These are phyloP conservation scores for Coemansia sp. DNA, from an alignment of 192 early-diverging fungal species.

Conservation along the genomic window DNA sequence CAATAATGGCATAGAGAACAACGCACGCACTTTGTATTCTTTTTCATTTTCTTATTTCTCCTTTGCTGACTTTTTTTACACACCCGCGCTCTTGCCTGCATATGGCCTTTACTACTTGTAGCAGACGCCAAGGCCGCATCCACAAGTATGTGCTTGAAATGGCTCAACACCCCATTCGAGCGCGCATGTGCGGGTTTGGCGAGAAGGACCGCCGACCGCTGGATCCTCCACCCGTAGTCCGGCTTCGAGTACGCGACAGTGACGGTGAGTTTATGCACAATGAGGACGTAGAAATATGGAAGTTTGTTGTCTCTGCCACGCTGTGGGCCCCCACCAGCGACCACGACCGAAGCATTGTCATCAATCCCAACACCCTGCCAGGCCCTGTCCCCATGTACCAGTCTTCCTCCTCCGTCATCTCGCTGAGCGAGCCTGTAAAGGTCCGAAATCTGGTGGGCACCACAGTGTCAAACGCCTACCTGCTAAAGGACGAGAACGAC, in stretches of 20 bases:
- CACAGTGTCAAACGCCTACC: slow-evolving; percentile 67
- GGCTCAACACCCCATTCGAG: slow-evolving; percentile 72
- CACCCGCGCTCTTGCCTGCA: background rate
- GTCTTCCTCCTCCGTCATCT: slow-evolving; percentile 44
- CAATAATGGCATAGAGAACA: background rate
- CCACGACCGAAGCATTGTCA: slow-evolving; percentile 54
- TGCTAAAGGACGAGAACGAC: slow-evolving; percentile 68
- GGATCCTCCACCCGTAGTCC: slow-evolving; percentile 71
- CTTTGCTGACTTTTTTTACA: background rate
- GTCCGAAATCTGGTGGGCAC: slow-evolving; percentile 75
- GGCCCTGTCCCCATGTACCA: slow-evolving; percentile 46
- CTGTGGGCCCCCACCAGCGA: slow-evolving; percentile 47
- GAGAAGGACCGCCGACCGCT: slow-evolving; percentile 76
- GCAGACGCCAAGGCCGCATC: slow-evolving; percentile 36
- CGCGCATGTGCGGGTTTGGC: slow-evolving; percentile 81
- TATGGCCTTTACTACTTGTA: slow-evolving; percentile 23
- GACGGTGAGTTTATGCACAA: slow-evolving; percentile 59
- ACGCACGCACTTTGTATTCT: slow-evolving; percentile 10
- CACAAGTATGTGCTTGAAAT: slow-evolving; percentile 67
- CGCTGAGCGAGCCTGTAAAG: slow-evolving; percentile 56
- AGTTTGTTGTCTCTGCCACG: slow-evolving; percentile 53
- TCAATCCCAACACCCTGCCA: slow-evolving; percentile 52
- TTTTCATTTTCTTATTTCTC: background rate
- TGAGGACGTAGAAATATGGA: slow-evolving; percentile 58
- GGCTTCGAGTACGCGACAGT: slow-evolving; percentile 61